Base-by-base conservation (phyloP, 495 filamentous ascomycete species). In the Lophiostoma macrostomum region DNA sequence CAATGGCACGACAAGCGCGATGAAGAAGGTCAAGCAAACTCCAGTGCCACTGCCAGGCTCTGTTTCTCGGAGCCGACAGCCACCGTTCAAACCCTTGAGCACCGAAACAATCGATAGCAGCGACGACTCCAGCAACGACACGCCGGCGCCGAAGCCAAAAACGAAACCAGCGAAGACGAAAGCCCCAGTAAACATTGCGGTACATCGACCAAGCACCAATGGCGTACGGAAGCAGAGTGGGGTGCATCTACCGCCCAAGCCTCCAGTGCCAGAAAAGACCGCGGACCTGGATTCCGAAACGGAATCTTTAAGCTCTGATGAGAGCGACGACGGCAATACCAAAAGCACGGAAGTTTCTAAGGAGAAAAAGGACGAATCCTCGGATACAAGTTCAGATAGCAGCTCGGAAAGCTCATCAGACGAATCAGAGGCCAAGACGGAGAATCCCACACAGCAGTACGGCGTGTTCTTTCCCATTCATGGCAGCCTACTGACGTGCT, bases 371-470 rank as follows among this genome's bases (percentile, higher is more conserved):
- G 40, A n/a, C 1, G 6, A 28, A 18, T n/a, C 20, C 3, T 1
- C 31, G 11, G 16, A 20, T n/a, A 29, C 16, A 7, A 32, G 18
- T 25, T 12, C 19, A 10, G 50, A 37, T 25, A 45, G 39, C 37
- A 51, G 32, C 40, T 48, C 44, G 28, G 54, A 56, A 5, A 60
- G 56, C 39, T 53, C 50, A 8, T 60, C 45, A 27, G 38, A 54
- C 1, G 35, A 41, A 1, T 47, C 53, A 7, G 45, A 62, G 1
- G 29, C 19, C 3, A 10, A 44, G 8, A 30, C 13, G 31, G 5
- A n/a, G n/a, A 18, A 23, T 10, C 34, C 25, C 14, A 19, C 1
- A 27, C 47, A 39, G 19, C n/a, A 20, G 50, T 53, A 43, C 14
- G 50, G 20, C n/a, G 22, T 12, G 6, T 29, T 32, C 5, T n/a